phyloP scores from a whole-genome alignment of 2,329 filamentous ascomycete genomes.

The Aspergillus sp. region DNA sequence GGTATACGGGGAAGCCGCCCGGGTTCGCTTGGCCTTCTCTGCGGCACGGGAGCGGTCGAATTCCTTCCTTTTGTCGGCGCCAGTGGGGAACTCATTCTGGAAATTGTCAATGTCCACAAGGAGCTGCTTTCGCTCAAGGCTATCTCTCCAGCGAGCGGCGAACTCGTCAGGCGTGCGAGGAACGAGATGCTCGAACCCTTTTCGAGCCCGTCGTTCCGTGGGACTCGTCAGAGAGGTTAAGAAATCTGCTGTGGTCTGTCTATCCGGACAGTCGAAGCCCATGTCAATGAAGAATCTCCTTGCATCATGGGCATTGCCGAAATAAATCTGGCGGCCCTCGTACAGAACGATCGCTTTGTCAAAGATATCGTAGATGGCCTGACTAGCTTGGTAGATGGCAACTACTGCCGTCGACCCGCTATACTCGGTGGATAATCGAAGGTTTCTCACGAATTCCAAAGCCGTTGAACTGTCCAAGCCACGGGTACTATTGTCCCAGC shows the following conservation, averaged over 20 bases:
- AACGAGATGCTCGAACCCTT: slow-evolving; percentile 61
- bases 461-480: slow-evolving; percentile 55
- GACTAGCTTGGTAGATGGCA: slow-evolving; percentile 53
- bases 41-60: slow-evolving; percentile 40
- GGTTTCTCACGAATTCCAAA: slow-evolving; percentile 53
- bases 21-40: slow-evolving; percentile 45
- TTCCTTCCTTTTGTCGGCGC: slow-evolving; percentile 33
- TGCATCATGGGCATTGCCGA: slow-evolving; percentile 61
- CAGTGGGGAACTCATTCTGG: slow-evolving; percentile 35
- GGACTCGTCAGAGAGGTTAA: slow-evolving; percentile 68
- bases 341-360: slow-evolving; percentile 71
- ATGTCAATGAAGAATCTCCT: slow-evolving; percentile 65
- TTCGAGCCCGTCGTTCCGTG: slow-evolving; percentile 53
- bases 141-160: slow-evolving; percentile 54
- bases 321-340: slow-evolving; percentile 74
- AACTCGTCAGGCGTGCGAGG: slow-evolving; percentile 71
- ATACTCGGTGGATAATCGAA: slow-evolving; percentile 50
- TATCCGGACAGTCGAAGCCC: slow-evolving; percentile 66
- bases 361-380: slow-evolving; percentile 57
- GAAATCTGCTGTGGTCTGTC: slow-evolving; percentile 69
- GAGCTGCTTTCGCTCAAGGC: slow-evolving; percentile 44
- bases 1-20: slow-evolving; percentile 74
- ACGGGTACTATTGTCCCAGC: slow-evolving; percentile 49
- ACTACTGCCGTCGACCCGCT: slow-evolving; percentile 50
- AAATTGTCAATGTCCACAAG: slow-evolving; percentile 42